Percentiles rank a stretch among this genome's conserved stretches.
Conservation (phyloP, 768 basidiomycete species). For the Boletus subparvulus region DNA sequence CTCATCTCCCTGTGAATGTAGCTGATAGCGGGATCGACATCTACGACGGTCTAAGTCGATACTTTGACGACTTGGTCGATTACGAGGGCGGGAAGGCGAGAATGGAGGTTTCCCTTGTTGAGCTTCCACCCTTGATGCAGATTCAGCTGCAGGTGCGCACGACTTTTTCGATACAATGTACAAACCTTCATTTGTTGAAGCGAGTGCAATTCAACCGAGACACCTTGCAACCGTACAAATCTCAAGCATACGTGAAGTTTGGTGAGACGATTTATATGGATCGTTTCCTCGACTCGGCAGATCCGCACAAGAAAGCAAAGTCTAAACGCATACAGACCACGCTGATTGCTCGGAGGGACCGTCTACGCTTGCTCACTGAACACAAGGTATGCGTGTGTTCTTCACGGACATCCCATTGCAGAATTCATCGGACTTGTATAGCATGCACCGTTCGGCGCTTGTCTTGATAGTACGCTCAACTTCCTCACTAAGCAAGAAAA, state of each 20-base stretch:
- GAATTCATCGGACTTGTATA: slow-evolving; percentile 25
- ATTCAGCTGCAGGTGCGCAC: slow-evolving; percentile 86
- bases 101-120: slow-evolving; percentile 84
- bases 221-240: slow-evolving; percentile 90
- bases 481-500: slow-evolving; percentile 56
- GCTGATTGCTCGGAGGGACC: slow-evolving; percentile 62
- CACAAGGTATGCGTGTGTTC: slow-evolving; percentile 56
- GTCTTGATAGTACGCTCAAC: slow-evolving; percentile 53
- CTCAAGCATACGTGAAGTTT: slow-evolving; percentile 93
- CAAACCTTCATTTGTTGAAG: slow-evolving; percentile 39
- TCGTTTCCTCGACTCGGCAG: slow-evolving; percentile 80
- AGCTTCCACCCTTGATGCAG: slow-evolving; percentile 87
- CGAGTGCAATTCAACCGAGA: slow-evolving; percentile 94
- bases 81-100: slow-evolving; percentile 83
- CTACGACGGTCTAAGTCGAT: slow-evolving; percentile 89
- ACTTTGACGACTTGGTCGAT: slow-evolving; percentile 88
- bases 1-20: slow-evolving; percentile 92
- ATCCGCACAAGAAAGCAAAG: slow-evolving; percentile 65
- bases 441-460: slow-evolving; percentile 60
- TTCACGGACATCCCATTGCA: background rate
- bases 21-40: slow-evolving; percentile 86
- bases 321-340: slow-evolving; percentile 70
- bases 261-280: slow-evolving; percentile 86
- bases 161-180: background rate
- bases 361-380: slow-evolving; percentile 64